phyloP scores from a whole-genome alignment of 2,329 filamentous ascomycete genomes.

The Alternaria angustiovoidea region DNA sequence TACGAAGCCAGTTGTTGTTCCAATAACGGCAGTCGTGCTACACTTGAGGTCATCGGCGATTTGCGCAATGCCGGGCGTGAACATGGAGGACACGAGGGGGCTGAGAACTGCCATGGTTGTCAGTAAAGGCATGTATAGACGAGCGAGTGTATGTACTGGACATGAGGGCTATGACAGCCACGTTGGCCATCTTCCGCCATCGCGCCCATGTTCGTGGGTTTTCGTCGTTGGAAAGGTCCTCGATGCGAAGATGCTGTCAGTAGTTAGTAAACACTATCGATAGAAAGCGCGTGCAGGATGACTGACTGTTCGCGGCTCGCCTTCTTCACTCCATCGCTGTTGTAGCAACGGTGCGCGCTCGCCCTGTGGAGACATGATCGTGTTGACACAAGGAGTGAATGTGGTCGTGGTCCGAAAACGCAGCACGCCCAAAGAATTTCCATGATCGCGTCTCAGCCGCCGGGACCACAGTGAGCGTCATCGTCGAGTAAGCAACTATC shows the following conservation, averaged over 20 bases:
- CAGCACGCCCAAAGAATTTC: not conserved
- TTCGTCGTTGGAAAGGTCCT: slow-evolving; percentile 48
- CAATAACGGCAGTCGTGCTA: slow-evolving; percentile 54
- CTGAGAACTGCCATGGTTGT: slow-evolving; percentile 49
- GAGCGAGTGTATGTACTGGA: slow-evolving; percentile 42
- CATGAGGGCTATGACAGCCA: slow-evolving; percentile 61
- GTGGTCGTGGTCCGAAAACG: not conserved
- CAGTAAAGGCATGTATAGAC: not conserved
- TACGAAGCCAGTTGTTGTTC: slow-evolving; percentile 61
- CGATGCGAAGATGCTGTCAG: slow-evolving; percentile 31
- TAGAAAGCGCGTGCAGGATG: not conserved
- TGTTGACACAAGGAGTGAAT: not conserved
- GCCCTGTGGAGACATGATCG: slow-evolving; percentile 30
- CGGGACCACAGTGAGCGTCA: slow-evolving; percentile 11
- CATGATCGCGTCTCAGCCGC: not conserved
- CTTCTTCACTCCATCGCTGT: slow-evolving; percentile 39
- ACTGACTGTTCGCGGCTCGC: slow-evolving; percentile 44
- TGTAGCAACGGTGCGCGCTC: slow-evolving; percentile 54
- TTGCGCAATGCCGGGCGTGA: slow-evolving; percentile 60
- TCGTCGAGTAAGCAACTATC: slow-evolving; percentile 3
- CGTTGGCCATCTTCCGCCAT: slow-evolving; percentile 58
- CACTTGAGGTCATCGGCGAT: slow-evolving; percentile 59
- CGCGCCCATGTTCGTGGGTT: slow-evolving; percentile 59
- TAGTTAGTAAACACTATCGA: slow-evolving; percentile 12
- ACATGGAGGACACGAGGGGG: slow-evolving; percentile 60